Evolutionary conservation across 2,329 filamentous ascomycete species (phyloP).

Genomic region (Helotiales sp.): DNA sequence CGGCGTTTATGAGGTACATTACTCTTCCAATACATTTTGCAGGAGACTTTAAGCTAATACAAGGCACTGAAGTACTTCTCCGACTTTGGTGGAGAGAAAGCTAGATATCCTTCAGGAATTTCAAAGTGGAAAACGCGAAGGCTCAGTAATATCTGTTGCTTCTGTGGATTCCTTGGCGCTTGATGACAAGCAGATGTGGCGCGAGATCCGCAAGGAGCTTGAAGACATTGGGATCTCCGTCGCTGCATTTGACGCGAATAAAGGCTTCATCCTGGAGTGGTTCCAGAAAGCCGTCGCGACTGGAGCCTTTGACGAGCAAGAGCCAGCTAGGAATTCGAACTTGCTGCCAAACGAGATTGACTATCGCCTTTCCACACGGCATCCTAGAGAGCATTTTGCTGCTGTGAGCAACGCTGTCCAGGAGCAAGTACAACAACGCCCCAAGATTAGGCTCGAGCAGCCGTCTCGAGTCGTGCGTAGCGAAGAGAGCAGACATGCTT

Average conservation of each 20-base stretch:
- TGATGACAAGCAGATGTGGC: slow-evolving; percentile 6
- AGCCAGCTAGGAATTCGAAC: neutral
- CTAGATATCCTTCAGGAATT: slow-evolving; percentile 4
- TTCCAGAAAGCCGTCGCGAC: neutral
- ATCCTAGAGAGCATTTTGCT: neutral
- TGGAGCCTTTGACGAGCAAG: neutral
- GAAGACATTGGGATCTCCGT: slow-evolving; percentile 10
- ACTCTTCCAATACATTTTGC: neutral
- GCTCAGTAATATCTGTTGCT: neutral
- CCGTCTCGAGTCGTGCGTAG: no score
- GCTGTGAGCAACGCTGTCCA: neutral
- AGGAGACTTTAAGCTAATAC: neutral
- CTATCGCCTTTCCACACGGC: neutral
- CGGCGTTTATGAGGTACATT: slow-evolving; percentile 11
- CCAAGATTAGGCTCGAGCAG: no score
- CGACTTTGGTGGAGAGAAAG: neutral
- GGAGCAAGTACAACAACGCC: neutral
- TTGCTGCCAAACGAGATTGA: neutral
- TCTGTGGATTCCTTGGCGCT: slow-evolving; percentile 1
- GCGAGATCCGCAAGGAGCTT: slow-evolving; percentile 6
- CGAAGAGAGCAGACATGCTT: no score
- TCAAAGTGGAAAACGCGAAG: slow-evolving; percentile 3
- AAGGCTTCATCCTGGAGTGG: slow-evolving; percentile 1
- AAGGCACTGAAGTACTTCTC: neutral
- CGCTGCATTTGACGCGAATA: slow-evolving; percentile 3